A percentile compares a stretch with the other conserved stretches of the same genome.
phyloP scores from a whole-genome alignment of 2,329 filamentous ascomycete genomes.

The Graphilbum fragrans region DNA sequence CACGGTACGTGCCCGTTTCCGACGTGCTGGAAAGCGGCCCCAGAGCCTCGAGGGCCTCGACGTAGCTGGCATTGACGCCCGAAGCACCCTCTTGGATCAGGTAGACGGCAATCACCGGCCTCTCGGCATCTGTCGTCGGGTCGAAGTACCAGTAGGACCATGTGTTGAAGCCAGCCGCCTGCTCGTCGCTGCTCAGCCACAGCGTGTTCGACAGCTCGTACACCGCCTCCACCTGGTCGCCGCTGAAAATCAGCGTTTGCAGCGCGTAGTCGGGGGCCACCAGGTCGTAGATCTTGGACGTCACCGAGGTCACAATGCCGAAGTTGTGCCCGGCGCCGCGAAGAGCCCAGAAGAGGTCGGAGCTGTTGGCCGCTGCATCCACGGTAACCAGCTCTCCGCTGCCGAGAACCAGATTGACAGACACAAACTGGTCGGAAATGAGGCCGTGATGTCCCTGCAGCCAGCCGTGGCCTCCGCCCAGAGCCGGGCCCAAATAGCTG shows the following conservation, averaged over 20 bases:
- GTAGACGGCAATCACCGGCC: constrained; percentile 27
- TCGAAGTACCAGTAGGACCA: constrained; percentile 35
- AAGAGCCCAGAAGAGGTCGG: constrained; percentile 44
- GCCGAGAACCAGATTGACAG: constrained; percentile 39
- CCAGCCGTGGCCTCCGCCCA: too few relatives aligned
- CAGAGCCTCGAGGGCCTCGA: too few relatives aligned
- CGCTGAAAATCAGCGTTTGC: constrained; percentile 27
- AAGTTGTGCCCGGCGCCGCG: constrained; percentile 47
- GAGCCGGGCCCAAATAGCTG: too few relatives aligned
- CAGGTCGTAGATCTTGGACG: constrained; percentile 33
- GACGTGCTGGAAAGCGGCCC: too few relatives aligned
- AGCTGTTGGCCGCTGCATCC: constrained; percentile 18
- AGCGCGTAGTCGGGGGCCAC: constrained; percentile 22
- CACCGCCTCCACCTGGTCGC: constrained; percentile 30
- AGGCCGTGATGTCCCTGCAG: too few relatives aligned
- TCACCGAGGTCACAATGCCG: constrained; percentile 32
- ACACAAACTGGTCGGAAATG: too few relatives aligned
- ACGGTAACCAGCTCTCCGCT: constrained; percentile 27
- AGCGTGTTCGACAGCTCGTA: constrained; percentile 29
- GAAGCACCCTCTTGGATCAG: too few relatives aligned
- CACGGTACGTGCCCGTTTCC: too few relatives aligned
- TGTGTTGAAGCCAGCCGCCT: constrained; percentile 31
- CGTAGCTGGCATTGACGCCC: too few relatives aligned
- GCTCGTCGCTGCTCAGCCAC: constrained; percentile 21
- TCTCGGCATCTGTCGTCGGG: constrained; percentile 23